A percentile compares a stretch with the other conserved stretches of the same genome.
Evolutionary conservation across 2,329 filamentous ascomycete species (phyloP).

Genomic region (Botryosphaeria dothidea): DNA sequence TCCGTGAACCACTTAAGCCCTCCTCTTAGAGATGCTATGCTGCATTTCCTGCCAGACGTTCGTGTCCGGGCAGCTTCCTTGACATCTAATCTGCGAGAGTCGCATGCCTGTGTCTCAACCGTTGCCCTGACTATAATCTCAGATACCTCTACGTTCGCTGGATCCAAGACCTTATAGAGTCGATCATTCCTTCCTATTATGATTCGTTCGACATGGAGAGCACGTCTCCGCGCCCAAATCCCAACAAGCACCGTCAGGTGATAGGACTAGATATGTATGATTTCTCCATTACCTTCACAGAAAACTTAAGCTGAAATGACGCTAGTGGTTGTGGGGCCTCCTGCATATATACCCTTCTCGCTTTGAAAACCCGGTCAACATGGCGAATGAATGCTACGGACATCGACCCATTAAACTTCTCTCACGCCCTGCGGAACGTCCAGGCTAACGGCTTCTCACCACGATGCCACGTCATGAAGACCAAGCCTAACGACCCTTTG

Average conservation of each 20-base stretch:
- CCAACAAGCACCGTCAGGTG: constrained; percentile 52
- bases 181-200: constrained; percentile 52
- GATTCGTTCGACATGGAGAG: constrained; percentile 27
- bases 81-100: no score
- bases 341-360: constrained; percentile 86
- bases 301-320: not conserved
- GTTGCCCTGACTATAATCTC: not conserved
- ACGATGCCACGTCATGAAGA: constrained; percentile 65
- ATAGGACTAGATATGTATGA: constrained; percentile 72
- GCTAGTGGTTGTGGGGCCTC: constrained; percentile 82
- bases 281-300: not conserved
- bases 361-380: constrained; percentile 62
- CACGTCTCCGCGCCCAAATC: constrained; percentile 16
- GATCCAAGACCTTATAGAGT: constrained; percentile 80
- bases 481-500: constrained; percentile 54
- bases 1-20: not conserved
- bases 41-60: not conserved
- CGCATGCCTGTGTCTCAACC: no score
- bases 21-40: not conserved
- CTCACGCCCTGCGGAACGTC: constrained; percentile 68
- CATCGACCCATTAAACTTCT: constrained; percentile 70
- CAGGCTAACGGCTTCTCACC: constrained; percentile 62
- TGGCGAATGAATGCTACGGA: constrained; percentile 66
- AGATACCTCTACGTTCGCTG: constrained; percentile 89
- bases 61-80: not conserved